These are phyloP conservation scores for Malus asiatica DNA, from an alignment of 306 rosid species.

Conservation along the genomic window DNA sequence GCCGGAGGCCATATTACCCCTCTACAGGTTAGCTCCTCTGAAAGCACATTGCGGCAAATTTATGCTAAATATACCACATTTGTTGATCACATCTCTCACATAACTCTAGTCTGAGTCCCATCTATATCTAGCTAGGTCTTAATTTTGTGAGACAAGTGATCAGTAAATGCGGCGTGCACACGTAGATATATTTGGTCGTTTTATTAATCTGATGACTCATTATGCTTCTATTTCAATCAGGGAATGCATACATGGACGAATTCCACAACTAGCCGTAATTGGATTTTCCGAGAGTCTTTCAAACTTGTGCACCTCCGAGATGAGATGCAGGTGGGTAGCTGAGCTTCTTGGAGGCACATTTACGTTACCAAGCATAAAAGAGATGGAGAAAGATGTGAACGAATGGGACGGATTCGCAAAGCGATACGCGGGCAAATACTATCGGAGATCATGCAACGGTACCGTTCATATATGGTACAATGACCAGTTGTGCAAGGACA, in stretches of 20 bases:
- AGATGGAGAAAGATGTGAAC: slow-evolving; percentile 48
- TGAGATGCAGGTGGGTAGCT: slow-evolving; percentile 58
- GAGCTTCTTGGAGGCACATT: slow-evolving; percentile 55
- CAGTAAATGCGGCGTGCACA: background rate
- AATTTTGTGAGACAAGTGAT: background rate
- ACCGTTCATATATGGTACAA: slow-evolving; percentile 43
- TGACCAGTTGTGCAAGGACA: slow-evolving; percentile 64
- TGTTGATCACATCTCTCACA: background rate
- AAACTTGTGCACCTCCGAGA: slow-evolving; percentile 52
- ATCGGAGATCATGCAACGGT: slow-evolving; percentile 40
- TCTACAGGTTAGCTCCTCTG: slow-evolving; percentile 38
- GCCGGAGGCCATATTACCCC: slow-evolving; percentile 30
- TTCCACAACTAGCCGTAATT: slow-evolving; percentile 41
- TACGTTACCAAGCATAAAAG: slow-evolving; percentile 44
- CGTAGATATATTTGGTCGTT: background rate
- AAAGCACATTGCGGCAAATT: too few relatives aligned
- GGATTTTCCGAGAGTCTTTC: slow-evolving; percentile 38
- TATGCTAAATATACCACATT: background rate
- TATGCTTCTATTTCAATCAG: background rate
- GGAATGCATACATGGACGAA: slow-evolving; percentile 39
- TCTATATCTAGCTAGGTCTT: background rate
- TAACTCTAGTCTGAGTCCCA: too few relatives aligned
- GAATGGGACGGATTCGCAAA: slow-evolving; percentile 35
- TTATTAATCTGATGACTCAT: background rate
- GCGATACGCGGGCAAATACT: slow-evolving; percentile 30